These are phyloP conservation scores for Thyridium curvatum DNA, from an alignment of 2,329 filamentous ascomycete genomes.

Conservation along the genomic window DNA sequence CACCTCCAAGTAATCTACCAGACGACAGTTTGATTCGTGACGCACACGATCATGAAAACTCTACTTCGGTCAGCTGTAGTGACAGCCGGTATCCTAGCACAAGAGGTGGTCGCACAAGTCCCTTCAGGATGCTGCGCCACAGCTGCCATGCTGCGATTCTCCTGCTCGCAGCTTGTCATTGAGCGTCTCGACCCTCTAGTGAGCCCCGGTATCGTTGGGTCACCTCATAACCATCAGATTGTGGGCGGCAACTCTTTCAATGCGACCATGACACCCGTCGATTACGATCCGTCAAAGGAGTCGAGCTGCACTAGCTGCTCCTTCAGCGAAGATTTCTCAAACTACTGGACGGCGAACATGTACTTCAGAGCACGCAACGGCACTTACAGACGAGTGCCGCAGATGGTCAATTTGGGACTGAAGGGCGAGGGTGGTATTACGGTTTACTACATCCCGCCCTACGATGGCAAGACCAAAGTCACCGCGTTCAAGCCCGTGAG, in stretches of 20 bases:
- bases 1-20: too few species aligned
- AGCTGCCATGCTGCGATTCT: conserved; percentile 14
- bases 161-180: conserved; percentile 14
- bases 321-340: conserved; percentile 28
- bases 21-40: too few species aligned
- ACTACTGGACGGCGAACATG: conserved; percentile 27
- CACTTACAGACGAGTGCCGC: conserved; percentile 17
- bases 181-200: conserved; percentile 20
- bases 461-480: conserved; percentile 28
- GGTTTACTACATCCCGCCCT: conserved; percentile 33
- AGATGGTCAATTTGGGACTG: conserved; percentile 2
- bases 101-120: too few species aligned
- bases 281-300: conserved; percentile 10
- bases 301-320: conserved; percentile 20
- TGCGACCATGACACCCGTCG: conserved; percentile 21
- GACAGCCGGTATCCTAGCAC: too few species aligned
- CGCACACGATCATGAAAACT: too few species aligned
- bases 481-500: conserved; percentile 33
- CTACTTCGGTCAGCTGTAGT: too few species aligned
- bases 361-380: conserved; percentile 21
- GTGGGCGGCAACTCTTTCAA: conserved; percentile 35
- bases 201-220: conserved; percentile 25
- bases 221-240: conserved; percentile 30
- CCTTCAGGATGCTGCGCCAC: neutral
- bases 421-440: conserved; percentile 17